Base-by-base conservation (phyloP, 2,329 filamentous ascomycete genomes). In the Gaeumannomyces sp. region DNA sequence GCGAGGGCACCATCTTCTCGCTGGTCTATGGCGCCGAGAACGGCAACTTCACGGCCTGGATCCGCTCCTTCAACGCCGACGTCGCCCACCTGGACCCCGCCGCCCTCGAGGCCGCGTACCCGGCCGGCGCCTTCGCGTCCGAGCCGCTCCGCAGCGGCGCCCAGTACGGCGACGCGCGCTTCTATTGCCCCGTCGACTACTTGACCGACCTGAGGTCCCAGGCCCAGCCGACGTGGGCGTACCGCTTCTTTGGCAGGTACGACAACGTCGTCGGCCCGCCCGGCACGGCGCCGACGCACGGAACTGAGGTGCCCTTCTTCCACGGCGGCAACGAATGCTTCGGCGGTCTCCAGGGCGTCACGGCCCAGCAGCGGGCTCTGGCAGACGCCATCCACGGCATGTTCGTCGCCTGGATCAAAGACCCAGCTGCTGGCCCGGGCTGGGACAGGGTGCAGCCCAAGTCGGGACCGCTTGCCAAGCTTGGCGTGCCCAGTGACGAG, bases 1-100 rank as follows among this genome's bases (percentile, higher is more conserved):
- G 59, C 31, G 59, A 61, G 59, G 59, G 59, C 59, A 61, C 59
- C 59, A 45, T 61, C 59, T 61, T 61, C 59, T 61, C 59, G 59
- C 59, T 61, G 22, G 59, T 61, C 33, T 61, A 61, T 31, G 59
- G 59, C 59, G 59, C 59, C 59, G 59, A 61, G 8, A 61, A 61
- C 33, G 59, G 59, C 33, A 61, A 61, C 33, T 61, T 61, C 22
- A 45, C 3, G 33, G 4, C 8, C 28, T 61, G 59, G 59, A 28
- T 61, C 59, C 33, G 33, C 33, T 35, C 59, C 59, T 61, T 61
- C 31, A 35, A 61, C 31, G 59, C 59, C 59, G 59, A 61, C 59
- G 59, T 61, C n/a, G 59, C 59, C 10, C 59, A 61, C 14, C 28
- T 61, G 11, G 59, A 33, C 59, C 59, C 59, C 4, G 59, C 59